Evolutionary conservation across 176 grass and related monocot species (phyloP).

Genomic region (Carex myosuroides): DNA sequence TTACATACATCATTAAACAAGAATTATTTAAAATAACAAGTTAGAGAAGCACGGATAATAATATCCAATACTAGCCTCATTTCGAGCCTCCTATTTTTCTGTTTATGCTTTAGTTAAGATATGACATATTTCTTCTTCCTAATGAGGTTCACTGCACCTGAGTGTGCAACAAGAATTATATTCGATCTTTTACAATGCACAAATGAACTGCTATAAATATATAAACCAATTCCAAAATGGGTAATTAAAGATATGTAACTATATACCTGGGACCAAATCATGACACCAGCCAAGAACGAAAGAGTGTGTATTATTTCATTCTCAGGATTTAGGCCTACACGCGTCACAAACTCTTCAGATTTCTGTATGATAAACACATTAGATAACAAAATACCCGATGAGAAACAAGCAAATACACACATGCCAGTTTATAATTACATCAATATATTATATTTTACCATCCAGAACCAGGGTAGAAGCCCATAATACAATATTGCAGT

Average conservation of each 20-base stretch:
- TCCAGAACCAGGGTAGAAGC: constrained; percentile 94
- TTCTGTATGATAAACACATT: constrained; percentile 44
- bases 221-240: not conserved
- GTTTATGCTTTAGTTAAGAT: not conserved
- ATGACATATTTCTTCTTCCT: constrained; percentile 1
- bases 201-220: not conserved
- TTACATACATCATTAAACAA: not conserved
- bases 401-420: not conserved
- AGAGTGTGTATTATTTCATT: constrained; percentile 92
- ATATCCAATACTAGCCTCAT: not conserved
- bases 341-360: constrained; percentile 47
- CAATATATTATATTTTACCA: constrained; percentile 49
- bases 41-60: not conserved
- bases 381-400: not conserved
- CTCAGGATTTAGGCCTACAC: constrained; percentile 67
- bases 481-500: constrained; percentile 76
- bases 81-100: not conserved
- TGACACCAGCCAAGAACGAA: constrained; percentile 90
- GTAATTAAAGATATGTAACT: not conserved
- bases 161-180: not conserved
- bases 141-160: not conserved
- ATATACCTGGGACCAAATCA: constrained; percentile 97
- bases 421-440: not conserved
- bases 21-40: not conserved
- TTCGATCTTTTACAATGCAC: not conserved